These are phyloP conservation scores for Lichtheimia ramosa DNA, from an alignment of 371 early-diverging fungal species.

Conservation along the genomic window DNA sequence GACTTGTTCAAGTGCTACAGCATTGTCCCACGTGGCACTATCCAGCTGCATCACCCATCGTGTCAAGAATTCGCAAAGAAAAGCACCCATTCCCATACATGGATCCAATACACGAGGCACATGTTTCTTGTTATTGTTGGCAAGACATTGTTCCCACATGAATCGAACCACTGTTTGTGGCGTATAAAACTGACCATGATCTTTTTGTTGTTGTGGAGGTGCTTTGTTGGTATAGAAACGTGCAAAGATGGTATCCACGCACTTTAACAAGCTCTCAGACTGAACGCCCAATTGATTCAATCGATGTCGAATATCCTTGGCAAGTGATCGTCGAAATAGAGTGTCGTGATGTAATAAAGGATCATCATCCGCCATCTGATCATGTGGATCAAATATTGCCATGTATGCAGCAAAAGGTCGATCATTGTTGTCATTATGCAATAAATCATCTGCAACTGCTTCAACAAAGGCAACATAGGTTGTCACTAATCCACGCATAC, in stretches of 20 bases:
- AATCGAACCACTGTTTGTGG: slow-evolving; percentile 60
- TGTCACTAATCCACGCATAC: slow-evolving; percentile 45
- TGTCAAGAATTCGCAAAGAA: slow-evolving; percentile 54
- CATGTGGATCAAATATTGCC: slow-evolving; percentile 30
- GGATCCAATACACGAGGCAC: slow-evolving; percentile 62
- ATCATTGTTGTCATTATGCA: slow-evolving; percentile 1
- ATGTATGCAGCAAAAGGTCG: slow-evolving; percentile 23
- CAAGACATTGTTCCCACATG: slow-evolving; percentile 56
- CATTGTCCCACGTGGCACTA: slow-evolving; percentile 42
- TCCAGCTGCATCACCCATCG: slow-evolving; percentile 40
- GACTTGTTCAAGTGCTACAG: slow-evolving; percentile 20
- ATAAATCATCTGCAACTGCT: slow-evolving; percentile 23
- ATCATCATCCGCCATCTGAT: slow-evolving; percentile 17
- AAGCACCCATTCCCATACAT: slow-evolving; percentile 64
- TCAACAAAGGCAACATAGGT: slow-evolving; percentile 45
- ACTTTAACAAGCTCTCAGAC: slow-evolving; percentile 6
- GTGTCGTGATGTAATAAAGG: slow-evolving; percentile 6
- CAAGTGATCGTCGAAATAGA: no score
- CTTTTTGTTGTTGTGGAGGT: slow-evolving; percentile 62
- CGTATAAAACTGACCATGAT: slow-evolving; percentile 69
- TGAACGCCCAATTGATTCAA: no score
- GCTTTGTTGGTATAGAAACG: slow-evolving; percentile 54
- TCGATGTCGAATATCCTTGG: no score
- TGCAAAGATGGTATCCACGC: slow-evolving; percentile 44
- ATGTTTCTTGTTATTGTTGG: slow-evolving; percentile 18